These are phyloP conservation scores for Gastrodia elata DNA, from an alignment of 106 monocot genomes.

Conservation along the genomic window DNA sequence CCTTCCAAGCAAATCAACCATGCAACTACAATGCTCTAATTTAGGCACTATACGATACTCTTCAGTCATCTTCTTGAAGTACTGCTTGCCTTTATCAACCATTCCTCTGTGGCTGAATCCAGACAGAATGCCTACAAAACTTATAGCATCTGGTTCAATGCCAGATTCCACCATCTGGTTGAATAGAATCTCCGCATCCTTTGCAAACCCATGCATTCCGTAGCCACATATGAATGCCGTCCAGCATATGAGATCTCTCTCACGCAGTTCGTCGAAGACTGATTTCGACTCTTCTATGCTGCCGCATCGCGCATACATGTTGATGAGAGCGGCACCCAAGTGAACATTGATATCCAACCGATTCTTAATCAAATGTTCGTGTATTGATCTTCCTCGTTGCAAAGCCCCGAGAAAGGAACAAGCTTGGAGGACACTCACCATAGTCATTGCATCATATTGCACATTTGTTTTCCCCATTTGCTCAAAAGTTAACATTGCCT, in stretches of 20 bases:
- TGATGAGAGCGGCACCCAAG: slow-evolving; percentile 29
- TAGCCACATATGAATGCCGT: slow-evolving; percentile 36
- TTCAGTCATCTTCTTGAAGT: slow-evolving; percentile 30
- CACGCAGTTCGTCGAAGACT: slow-evolving; percentile 20
- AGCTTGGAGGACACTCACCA: slow-evolving; percentile 33
- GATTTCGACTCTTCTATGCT: slow-evolving; percentile 17
- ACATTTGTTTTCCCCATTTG: slow-evolving; percentile 24
- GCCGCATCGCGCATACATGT: slow-evolving; percentile 38
- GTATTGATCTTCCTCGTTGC: slow-evolving; percentile 27
- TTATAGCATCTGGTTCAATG: slow-evolving; percentile 26
- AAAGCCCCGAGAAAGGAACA: slow-evolving; percentile 34
- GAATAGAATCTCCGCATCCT: slow-evolving; percentile 30
- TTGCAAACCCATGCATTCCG: slow-evolving; percentile 35
- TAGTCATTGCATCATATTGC: slow-evolving; percentile 30
- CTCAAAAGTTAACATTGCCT: slow-evolving; percentile 21
- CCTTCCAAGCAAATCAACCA: slow-evolving; percentile 50
- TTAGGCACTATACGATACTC: slow-evolving; percentile 23
- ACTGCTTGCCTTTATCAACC: slow-evolving; percentile 25
- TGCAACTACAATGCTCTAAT: slow-evolving; percentile 32
- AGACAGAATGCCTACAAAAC: slow-evolving; percentile 32
- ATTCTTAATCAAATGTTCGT: slow-evolving; percentile 16
- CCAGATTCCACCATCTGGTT: slow-evolving; percentile 25
- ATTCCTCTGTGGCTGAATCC: slow-evolving; percentile 36
- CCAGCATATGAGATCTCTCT: slow-evolving; percentile 33
- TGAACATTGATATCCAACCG: slow-evolving; percentile 15